Evolutionary conservation across 768 basidiomycete genomes (phyloP), one percentile per base, ranked within the genome.

Genomic region (Russula griseocarnosa): DNA sequence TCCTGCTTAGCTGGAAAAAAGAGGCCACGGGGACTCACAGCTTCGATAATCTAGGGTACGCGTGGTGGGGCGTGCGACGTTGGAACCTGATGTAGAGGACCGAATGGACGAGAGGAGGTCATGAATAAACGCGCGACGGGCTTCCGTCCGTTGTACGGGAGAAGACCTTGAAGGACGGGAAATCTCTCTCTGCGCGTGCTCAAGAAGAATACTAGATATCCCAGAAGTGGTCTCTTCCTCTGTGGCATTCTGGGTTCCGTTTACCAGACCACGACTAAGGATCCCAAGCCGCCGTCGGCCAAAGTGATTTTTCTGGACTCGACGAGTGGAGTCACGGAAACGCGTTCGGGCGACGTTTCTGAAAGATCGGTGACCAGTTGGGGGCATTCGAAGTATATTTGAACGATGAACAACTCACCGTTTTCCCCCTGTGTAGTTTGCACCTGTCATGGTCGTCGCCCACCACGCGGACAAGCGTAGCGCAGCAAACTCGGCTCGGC

Each of bases 351-450:
- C 68, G 16, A 55, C 49, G 50, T 67, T 67, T 38, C 68, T 69
- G 38, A 63, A 54, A 20, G 46, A 16, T 26, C 20, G 8, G 18
- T 22, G 40, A 22, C 14, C 30, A 7, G 18, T 53, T 30, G 30
- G 57, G 13, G 26, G 9, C 30, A 16, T 26, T 26, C n/a, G 24
- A 59, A 13, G 20, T 10, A 20, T 34, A 26, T 30, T 5, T 5
- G 36, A n/a, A 8, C 7, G 20, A 42, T 64, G 0, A 34, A 42
- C 66, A 0, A 34, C 38, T 56, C 34, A 61, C 66, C 66, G 57
- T 52, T 66, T 67, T 50, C 66, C 66, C 5, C 66, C 66, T 5
- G 63, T 67, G 55, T 67, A 67, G 46, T 67, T 67, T 57, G 66
- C 66, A 13, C 66, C 66, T 1, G 66, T 55, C 66, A 67, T 67